phyloP scores from a whole-genome alignment of 305 asterid genomes.

The Ilex paraguariensis region DNA sequence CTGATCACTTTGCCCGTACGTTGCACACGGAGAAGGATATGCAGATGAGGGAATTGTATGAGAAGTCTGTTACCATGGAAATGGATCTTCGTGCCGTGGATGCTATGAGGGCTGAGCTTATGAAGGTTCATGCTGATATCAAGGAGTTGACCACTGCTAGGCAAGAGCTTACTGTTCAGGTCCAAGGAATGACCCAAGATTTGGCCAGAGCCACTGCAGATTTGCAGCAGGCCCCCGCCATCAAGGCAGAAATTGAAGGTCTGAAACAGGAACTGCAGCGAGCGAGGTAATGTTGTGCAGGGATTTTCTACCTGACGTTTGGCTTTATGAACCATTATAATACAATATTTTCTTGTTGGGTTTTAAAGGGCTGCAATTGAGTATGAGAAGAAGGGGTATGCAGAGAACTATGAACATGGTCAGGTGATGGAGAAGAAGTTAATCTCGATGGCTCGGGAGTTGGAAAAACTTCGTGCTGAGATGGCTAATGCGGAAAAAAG shows the following conservation, averaged over 20 bases:
- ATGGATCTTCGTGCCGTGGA: conserved; percentile 62
- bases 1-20: conserved; percentile 65
- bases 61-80: conserved; percentile 77
- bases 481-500: conserved; percentile 87
- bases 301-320: conserved; percentile 1
- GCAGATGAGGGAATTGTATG: conserved; percentile 65
- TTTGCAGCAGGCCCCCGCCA: conserved; percentile 72
- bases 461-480: conserved; percentile 95
- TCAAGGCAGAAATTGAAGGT: conserved; percentile 68
- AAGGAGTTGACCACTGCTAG: conserved; percentile 72
- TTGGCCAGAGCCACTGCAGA: conserved; percentile 71
- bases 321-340: conserved; percentile 1
- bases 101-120: conserved; percentile 76
- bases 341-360: conserved; percentile 10
- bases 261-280: conserved; percentile 69
- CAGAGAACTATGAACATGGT: conserved; percentile 91
- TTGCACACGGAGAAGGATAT: conserved; percentile 64
- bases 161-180: conserved; percentile 70
- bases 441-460: conserved; percentile 76
- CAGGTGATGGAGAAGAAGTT: conserved; percentile 84
- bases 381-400: conserved; percentile 83
- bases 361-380: conserved; percentile 73
- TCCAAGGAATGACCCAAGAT: conserved; percentile 87
- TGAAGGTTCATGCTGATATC: conserved; percentile 69
- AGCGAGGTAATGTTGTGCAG: conserved; percentile 44